phyloP scores from a whole-genome alignment of 768 basidiomycete species.

The Strobilomyces dryophilus region DNA sequence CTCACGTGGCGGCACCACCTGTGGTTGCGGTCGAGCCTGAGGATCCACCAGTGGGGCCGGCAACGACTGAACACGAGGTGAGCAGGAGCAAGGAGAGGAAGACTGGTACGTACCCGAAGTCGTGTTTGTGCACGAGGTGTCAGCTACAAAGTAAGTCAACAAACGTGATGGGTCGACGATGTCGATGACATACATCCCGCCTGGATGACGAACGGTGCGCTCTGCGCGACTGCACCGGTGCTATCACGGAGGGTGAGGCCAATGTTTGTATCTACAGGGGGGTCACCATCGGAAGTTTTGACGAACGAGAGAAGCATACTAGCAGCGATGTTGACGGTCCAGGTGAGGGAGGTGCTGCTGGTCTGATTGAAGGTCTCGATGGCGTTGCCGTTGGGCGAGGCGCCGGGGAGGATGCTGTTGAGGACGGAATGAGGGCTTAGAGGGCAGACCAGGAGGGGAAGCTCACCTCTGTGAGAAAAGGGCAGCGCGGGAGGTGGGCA shows the following conservation, averaged over 20 bases:
- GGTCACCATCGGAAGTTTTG: not conserved
- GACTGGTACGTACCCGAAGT: conserved; percentile 21
- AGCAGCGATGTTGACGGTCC: conserved; percentile 48
- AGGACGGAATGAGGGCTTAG: not conserved
- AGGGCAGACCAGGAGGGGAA: no score
- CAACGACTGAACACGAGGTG: conserved; percentile 16
- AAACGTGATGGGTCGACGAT: not conserved
- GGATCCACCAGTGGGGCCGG: conserved; percentile 17
- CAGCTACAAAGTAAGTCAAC: conserved; percentile 27
- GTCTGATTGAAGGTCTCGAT: conserved; percentile 44
- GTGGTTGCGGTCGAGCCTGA: not conserved
- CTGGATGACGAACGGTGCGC: conserved; percentile 49
- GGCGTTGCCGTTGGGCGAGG: conserved; percentile 39
- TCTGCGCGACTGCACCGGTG: conserved; percentile 46
- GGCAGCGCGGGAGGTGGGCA: not conserved
- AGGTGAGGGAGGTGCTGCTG: conserved; percentile 42
- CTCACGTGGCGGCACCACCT: conserved; percentile 17
- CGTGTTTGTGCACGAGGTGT: conserved; percentile 31
- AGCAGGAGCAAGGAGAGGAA: conserved; percentile 11
- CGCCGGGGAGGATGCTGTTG: conserved; percentile 52
- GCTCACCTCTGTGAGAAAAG: no score
- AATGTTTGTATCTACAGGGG: conserved; percentile 42
- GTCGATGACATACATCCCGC: conserved; percentile 43
- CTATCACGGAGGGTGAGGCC: conserved; percentile 60
- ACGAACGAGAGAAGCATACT: conserved; percentile 28